A percentile compares a stretch with the other conserved stretches of the same genome.
Evolutionary conservation across 805 yeast genomes (phyloP).

Genomic region (Myxozyma neglecta): DNA sequence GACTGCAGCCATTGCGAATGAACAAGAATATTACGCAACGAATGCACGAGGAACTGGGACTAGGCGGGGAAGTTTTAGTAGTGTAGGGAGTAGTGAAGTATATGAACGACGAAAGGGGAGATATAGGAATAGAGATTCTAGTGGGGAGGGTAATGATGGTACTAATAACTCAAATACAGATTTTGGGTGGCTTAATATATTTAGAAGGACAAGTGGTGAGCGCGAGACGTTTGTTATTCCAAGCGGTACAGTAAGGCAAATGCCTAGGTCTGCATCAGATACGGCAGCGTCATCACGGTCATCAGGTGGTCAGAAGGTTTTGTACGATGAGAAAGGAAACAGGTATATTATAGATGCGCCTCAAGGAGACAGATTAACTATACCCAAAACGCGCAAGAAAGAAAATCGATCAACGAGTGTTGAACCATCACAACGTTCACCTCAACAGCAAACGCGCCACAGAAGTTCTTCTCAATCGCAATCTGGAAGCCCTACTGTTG

Average conservation of each 20-base stretch:
- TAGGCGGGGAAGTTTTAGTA: constrained; percentile 18
- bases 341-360: neutral
- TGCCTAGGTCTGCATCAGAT: neutral
- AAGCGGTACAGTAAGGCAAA: neutral
- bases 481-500: too few relatives aligned
- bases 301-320: neutral
- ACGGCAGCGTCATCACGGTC: neutral
- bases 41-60: constrained; percentile 11
- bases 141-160: neutral
- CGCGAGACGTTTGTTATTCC: neutral
- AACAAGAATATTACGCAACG: neutral
- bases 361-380: neutral
- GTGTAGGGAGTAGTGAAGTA: neutral
- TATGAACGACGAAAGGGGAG: neutral
- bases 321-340: constrained; percentile 15
- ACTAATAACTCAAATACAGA: neutral
- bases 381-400: neutral
- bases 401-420: neutral
- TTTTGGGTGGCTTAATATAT: neutral
- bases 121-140: neutral
- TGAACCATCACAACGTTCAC: neutral
- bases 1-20: neutral
- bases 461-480: too few relatives aligned
- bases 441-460: neutral
- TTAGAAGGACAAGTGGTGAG: neutral